phyloP scores from a whole-genome alignment of 441 rosid species.

The Mallotus japonicus region DNA sequence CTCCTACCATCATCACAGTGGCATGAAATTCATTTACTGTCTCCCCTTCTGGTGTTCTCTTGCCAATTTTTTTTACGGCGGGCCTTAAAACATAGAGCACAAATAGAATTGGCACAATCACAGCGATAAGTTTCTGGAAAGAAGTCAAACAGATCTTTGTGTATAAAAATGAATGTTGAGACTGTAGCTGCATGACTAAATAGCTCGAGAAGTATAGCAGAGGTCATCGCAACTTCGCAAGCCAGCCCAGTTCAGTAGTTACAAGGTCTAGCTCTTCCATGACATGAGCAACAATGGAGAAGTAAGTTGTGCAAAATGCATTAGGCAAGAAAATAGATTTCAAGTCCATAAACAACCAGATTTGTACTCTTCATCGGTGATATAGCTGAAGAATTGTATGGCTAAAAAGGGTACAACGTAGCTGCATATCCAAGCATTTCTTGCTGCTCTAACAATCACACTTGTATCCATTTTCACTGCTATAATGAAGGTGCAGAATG shows the following conservation, averaged over 20 bases:
- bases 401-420: not conserved
- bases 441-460: not conserved
- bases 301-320: not conserved
- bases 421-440: not conserved
- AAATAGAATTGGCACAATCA: not conserved
- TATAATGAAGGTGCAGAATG: not conserved
- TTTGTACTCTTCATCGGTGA: no score
- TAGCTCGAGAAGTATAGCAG: slow-evolving; percentile 1
- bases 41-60: slow-evolving; percentile 31
- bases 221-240: slow-evolving; percentile 9
- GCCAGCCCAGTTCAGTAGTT: slow-evolving; percentile 25
- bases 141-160: no score
- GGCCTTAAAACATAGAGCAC: not conserved
- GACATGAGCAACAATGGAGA: slow-evolving; percentile 16
- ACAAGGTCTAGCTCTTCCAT: slow-evolving; percentile 20
- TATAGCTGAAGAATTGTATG: no score
- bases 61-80: slow-evolving; percentile 12
- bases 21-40: slow-evolving; percentile 30
- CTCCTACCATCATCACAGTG: slow-evolving; percentile 7
- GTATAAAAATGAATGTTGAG: no score
- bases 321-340: not conserved
- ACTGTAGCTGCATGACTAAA: not conserved
- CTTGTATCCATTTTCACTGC: not conserved
- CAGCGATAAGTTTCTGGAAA: not conserved
- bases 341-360: not conserved